Evolutionary conservation across 805 yeast genomes (phyloP).

Genomic region (Saturnispora sekii): DNA sequence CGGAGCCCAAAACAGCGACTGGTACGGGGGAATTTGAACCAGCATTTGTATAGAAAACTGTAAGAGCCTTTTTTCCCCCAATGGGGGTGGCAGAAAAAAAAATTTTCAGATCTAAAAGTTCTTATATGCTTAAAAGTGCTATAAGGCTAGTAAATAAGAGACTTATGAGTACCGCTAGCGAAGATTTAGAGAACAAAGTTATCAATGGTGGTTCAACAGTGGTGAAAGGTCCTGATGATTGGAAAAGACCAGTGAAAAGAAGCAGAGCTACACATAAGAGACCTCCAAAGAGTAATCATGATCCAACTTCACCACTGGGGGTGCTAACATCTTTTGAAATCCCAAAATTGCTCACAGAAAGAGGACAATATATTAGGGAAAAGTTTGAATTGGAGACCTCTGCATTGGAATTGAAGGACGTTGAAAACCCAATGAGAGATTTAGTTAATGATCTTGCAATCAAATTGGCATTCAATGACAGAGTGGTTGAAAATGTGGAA

Average conservation of each 20-base stretch:
- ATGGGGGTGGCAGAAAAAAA: not conserved
- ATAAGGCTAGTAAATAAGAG: not conserved
- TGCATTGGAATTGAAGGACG: slow-evolving; percentile 33
- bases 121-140: not conserved
- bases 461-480: slow-evolving; percentile 41
- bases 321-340: slow-evolving; percentile 63
- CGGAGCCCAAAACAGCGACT: slow-evolving; percentile 3
- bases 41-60: not conserved
- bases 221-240: too few relatives aligned
- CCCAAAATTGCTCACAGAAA: slow-evolving; percentile 39
- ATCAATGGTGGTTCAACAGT: too few relatives aligned
- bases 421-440: slow-evolving; percentile 55
- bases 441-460: slow-evolving; percentile 50
- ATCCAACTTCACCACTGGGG: slow-evolving; percentile 74
- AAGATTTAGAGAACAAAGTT: not conserved
- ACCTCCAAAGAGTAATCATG: slow-evolving; percentile 29
- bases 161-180: not conserved
- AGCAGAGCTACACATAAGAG: slow-evolving; percentile 50
- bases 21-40: slow-evolving; percentile 4
- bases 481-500: slow-evolving; percentile 47
- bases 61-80: too few relatives aligned
- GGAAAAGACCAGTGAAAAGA: slow-evolving; percentile 6
- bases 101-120: not conserved
- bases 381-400: slow-evolving; percentile 3
- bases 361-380: slow-evolving; percentile 16